Evolutionary conservation across 1,284 basidiomycete genomes (phyloP).

Genomic region (Entoloma clypeatum): DNA sequence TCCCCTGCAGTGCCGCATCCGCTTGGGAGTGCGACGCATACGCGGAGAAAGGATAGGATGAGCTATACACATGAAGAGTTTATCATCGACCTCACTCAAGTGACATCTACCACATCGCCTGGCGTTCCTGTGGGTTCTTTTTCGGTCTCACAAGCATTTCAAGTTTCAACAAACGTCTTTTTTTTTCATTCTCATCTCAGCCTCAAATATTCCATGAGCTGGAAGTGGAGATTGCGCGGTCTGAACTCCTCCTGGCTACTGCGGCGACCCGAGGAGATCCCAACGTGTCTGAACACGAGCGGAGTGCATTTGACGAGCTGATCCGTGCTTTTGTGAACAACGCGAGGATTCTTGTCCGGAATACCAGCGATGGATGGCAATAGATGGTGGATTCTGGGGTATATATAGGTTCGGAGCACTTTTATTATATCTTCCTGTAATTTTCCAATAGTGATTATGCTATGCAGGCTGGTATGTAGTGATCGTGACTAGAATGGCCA

Average conservation of each 20-base stretch:
- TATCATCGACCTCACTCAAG: conserved; percentile 91
- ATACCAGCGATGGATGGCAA: conserved; percentile 41
- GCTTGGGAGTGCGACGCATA: conserved; percentile 50
- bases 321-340: conserved; percentile 83
- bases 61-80: conserved; percentile 93
- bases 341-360: conserved; percentile 67
- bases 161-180: conserved; percentile 7
- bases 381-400: conserved; percentile 8
- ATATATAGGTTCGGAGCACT: conserved; percentile 1
- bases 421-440: conserved; percentile 1
- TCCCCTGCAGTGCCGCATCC: conserved; percentile 51
- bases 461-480: conserved; percentile 9
- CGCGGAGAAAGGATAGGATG: conserved; percentile 85
- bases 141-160: conserved; percentile 3
- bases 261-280: conserved; percentile 58
- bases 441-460: conserved; percentile 1
- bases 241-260: conserved; percentile 55
- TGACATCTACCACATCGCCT: conserved; percentile 51
- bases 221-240: conserved; percentile 66
- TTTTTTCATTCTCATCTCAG: conserved; percentile 31
- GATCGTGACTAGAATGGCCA: conserved; percentile 2
- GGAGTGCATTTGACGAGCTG: conserved; percentile 73
- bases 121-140: conserved; percentile 44
- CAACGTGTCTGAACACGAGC: conserved; percentile 54
- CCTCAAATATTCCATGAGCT: conserved; percentile 65